Conservation (phyloP, 306 rosid genomes). For the Quercus wislizeni region DNA sequence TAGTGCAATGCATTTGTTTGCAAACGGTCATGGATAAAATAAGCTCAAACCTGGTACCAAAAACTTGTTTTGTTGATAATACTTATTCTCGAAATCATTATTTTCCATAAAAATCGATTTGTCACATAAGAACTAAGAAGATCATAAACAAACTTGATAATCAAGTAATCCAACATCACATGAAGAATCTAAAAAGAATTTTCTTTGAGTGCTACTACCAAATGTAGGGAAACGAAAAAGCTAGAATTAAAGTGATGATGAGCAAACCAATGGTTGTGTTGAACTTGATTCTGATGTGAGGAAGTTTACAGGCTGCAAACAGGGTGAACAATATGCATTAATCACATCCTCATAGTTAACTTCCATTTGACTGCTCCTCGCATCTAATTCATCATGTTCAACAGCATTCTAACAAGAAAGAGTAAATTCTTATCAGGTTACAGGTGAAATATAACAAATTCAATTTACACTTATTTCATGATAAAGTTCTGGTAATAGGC, state of each 20-base stretch:
- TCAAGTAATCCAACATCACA: not conserved
- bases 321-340: conserved; percentile 65
- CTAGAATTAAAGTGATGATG: conserved; percentile 21
- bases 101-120: not conserved
- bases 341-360: conserved; percentile 60
- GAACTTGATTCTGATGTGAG: conserved; percentile 47
- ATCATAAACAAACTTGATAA: not conserved
- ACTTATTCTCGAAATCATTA: not conserved
- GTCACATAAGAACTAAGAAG: not conserved
- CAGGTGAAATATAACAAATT: not conserved
- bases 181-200: not conserved
- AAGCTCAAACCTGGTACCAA: not conserved
- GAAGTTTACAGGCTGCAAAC: conserved; percentile 56
- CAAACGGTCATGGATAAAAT: too few species aligned
- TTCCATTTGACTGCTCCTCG: conserved; percentile 42
- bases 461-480: not conserved
- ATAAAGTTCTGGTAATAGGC: not conserved
- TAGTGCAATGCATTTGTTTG: too few species aligned
- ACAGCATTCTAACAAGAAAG: conserved; percentile 51
- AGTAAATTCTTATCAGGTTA: not conserved
- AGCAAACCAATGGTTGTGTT: conserved; percentile 31
- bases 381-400: conserved; percentile 73
- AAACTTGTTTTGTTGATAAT: not conserved
- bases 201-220: not conserved
- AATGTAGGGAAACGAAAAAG: not conserved